phyloP scores from a whole-genome alignment of 805 yeast species.

The Kodamaea laetipori region DNA sequence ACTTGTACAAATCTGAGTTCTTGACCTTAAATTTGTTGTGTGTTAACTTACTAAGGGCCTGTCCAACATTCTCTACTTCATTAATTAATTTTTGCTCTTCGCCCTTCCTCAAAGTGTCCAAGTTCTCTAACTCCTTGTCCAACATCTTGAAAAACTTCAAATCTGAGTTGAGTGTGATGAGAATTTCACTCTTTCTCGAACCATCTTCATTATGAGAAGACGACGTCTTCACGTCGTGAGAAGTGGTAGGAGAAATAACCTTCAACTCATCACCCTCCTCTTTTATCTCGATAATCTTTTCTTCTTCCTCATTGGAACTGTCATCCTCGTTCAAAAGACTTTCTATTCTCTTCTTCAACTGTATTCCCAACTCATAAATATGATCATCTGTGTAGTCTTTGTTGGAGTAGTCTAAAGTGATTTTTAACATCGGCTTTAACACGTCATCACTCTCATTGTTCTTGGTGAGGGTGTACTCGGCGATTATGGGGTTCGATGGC shows the following conservation, averaged over 20 bases:
- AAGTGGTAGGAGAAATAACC: conserved; percentile 31
- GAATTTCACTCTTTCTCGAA: conserved; percentile 33
- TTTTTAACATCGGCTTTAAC: conserved; percentile 43
- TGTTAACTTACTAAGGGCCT: conserved; percentile 39
- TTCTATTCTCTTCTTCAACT: conserved; percentile 31
- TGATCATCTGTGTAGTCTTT: conserved; percentile 34
- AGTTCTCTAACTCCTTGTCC: conserved; percentile 51
- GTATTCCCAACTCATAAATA: conserved; percentile 31
- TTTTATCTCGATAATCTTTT: conserved; percentile 19
- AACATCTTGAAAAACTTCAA: conserved; percentile 60
- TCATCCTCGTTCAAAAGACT: conserved; percentile 21
- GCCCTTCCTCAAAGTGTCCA: conserved; percentile 45
- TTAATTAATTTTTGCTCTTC: conserved; percentile 47
- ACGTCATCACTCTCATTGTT: conserved; percentile 21
- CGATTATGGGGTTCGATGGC: conserved; percentile 42
- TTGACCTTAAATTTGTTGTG: conserved; percentile 33
- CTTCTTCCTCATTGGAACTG: conserved; percentile 3
- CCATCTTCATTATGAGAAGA: conserved; percentile 8
- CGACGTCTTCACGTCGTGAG: conserved; percentile 16
- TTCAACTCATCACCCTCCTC: conserved; percentile 30
- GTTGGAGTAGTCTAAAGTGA: conserved; percentile 35
- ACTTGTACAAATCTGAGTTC: conserved; percentile 58
- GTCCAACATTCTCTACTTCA: conserved; percentile 47
- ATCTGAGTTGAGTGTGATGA: conserved; percentile 55
- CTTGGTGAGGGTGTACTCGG: conserved; percentile 43